These are phyloP conservation scores for Alternaria tenuissima DNA, from an alignment of 2,329 filamentous ascomycete species.

Conservation along the genomic window DNA sequence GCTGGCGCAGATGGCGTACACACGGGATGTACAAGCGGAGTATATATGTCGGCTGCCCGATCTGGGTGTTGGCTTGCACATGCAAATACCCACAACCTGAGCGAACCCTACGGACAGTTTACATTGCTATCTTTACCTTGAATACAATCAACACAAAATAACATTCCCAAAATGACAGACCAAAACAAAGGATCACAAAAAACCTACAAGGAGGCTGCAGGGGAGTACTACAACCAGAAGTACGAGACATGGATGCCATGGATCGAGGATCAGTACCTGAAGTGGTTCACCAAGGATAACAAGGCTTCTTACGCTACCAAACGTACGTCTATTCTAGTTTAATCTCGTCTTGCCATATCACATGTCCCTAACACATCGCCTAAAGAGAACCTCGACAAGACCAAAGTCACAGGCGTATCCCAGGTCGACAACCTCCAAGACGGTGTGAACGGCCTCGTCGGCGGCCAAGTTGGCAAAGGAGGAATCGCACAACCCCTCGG, in stretches of 20 bases:
- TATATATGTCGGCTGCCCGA: slow-evolving; percentile 13
- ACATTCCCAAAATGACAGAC: slow-evolving; percentile 8
- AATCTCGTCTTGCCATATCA: background rate
- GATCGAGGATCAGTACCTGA: slow-evolving; percentile 76
- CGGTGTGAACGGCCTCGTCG: slow-evolving; percentile 68
- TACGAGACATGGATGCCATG: slow-evolving; percentile 80
- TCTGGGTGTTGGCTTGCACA: background rate
- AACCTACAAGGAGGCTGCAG: slow-evolving; percentile 42
- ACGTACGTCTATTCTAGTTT: slow-evolving; percentile 57
- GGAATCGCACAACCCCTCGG: slow-evolving; percentile 71
- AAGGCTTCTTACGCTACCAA: slow-evolving; percentile 76
- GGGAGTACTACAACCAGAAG: slow-evolving; percentile 71
- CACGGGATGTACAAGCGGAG: slow-evolving; percentile 1
- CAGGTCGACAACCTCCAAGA: slow-evolving; percentile 75
- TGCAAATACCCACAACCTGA: background rate
- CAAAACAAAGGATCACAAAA: slow-evolving; percentile 21
- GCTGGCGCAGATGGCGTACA: slow-evolving; percentile 11
- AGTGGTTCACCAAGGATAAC: slow-evolving; percentile 79
- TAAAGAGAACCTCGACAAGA: slow-evolving; percentile 71
- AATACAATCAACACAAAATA: background rate
- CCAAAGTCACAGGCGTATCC: slow-evolving; percentile 72
- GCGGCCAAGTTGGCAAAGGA: slow-evolving; percentile 72
- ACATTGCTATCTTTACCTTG: background rate
- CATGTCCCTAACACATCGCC: background rate
- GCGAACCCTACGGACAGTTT: background rate